These are phyloP conservation scores for Wickerhamiella sergipiensis DNA, from an alignment of 805 yeast species.

Conservation along the genomic window DNA sequence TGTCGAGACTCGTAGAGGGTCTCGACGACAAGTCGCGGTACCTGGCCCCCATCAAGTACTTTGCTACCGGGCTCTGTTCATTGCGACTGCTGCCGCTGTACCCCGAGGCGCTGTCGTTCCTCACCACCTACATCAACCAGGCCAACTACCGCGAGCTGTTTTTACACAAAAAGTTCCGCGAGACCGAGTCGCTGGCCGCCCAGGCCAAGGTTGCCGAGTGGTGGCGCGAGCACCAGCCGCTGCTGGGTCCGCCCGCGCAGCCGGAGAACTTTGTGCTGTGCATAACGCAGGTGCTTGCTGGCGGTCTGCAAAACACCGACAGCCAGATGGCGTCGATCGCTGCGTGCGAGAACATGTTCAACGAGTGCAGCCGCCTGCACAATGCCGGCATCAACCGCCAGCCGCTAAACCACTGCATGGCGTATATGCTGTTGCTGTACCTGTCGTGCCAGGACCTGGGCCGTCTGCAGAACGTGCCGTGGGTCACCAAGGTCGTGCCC, in stretches of 20 bases:
- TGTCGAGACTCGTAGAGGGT: background rate
- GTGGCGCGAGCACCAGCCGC: background rate
- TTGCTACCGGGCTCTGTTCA: background rate
- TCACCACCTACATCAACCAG: background rate
- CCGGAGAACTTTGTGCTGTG: background rate
- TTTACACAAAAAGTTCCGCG: background rate
- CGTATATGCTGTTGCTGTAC: constrained; percentile 1
- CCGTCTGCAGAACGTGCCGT: constrained; percentile 1
- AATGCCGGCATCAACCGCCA: background rate
- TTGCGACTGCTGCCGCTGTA: background rate
- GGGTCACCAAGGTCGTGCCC: background rate
- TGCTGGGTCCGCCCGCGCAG: background rate
- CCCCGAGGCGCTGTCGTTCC: background rate
- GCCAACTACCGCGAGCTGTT: background rate
- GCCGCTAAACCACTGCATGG: background rate
- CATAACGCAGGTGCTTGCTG: background rate
- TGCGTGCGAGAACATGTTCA: background rate
- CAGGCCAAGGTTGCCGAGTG: background rate
- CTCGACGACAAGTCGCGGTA: background rate
- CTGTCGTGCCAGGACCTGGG: constrained; percentile 2
- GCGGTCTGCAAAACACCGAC: constrained; percentile 2
- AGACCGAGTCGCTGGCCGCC: background rate
- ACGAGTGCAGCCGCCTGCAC: background rate
- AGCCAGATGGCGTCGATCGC: constrained; percentile 2
- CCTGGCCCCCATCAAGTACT: background rate